phyloP scores from a whole-genome alignment of 352 stramenopile species.

The Saprolegnia parasitica region DNA sequence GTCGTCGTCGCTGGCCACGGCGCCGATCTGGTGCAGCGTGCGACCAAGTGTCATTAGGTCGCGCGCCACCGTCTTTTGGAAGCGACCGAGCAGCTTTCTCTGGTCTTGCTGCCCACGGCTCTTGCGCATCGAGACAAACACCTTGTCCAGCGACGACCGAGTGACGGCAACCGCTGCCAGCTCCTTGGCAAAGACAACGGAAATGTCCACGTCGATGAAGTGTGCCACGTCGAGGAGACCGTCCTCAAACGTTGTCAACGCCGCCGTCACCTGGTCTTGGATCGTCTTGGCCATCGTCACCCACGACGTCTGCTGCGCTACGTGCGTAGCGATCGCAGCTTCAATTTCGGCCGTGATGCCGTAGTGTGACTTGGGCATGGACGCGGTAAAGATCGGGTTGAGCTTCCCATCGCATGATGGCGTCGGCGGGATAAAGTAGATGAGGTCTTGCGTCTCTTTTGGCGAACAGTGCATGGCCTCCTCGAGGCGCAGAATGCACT shows the following conservation, averaged over 20 bases:
- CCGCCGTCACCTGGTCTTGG: not conserved
- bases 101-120: not conserved
- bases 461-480: not conserved
- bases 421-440: not conserved
- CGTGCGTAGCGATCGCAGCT: not conserved
- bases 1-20: too few relatives aligned
- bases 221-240: not conserved
- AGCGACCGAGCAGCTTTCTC: not conserved
- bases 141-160: not conserved
- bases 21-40: too few relatives aligned
- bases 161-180: not conserved
- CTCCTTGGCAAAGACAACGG: not conserved
- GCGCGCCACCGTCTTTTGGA: not conserved
- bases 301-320: not conserved
- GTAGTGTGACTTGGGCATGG: not conserved
- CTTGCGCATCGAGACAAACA: not conserved
- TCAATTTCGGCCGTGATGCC: not conserved
- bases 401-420: not conserved
- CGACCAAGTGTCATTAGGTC: too few relatives aligned
- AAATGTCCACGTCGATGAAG: not conserved
- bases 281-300: not conserved
- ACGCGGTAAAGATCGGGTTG: not conserved
- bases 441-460: not conserved
- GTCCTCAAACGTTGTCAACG: not conserved
- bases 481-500: slow-evolving; percentile 13